A percentile compares a stretch with the other conserved stretches of the same genome.
These are phyloP conservation scores for Luffa acutangula DNA, from an alignment of 306 rosid genomes.

Conservation along the genomic window DNA sequence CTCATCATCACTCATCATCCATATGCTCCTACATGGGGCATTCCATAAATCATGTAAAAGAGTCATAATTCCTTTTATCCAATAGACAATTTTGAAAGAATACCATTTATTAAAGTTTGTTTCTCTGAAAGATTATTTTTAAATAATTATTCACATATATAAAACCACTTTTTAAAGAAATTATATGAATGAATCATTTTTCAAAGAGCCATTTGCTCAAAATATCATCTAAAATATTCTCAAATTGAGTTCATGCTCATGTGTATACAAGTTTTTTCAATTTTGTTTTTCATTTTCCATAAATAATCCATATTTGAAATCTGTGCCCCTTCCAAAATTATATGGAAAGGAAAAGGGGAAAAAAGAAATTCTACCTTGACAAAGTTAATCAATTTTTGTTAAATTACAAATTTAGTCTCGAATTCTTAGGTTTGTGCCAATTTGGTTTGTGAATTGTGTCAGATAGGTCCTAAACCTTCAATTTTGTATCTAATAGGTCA, in stretches of 20 bases:
- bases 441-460: too few relatives aligned
- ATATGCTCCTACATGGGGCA: neutral
- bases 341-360: too few relatives aligned
- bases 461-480: too few relatives aligned
- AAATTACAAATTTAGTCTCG: too few relatives aligned
- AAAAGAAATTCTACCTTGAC: neutral
- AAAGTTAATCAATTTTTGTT: neutral
- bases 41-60: neutral
- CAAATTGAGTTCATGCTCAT: neutral
- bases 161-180: neutral
- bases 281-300: neutral
- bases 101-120: neutral
- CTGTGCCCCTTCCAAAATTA: neutral
- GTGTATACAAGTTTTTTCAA: neutral
- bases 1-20: neutral
- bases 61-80: neutral
- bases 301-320: neutral
- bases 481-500: too few relatives aligned
- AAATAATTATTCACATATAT: neutral
- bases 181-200: neutral
- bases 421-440: too few relatives aligned
- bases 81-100: neutral
- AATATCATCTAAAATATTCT: neutral
- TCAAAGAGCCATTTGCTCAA: neutral
- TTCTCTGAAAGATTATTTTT: neutral